These are phyloP conservation scores for Symbiodinium pilosum DNA, from an alignment of 73 alveolate genomes.

Conservation along the genomic window DNA sequence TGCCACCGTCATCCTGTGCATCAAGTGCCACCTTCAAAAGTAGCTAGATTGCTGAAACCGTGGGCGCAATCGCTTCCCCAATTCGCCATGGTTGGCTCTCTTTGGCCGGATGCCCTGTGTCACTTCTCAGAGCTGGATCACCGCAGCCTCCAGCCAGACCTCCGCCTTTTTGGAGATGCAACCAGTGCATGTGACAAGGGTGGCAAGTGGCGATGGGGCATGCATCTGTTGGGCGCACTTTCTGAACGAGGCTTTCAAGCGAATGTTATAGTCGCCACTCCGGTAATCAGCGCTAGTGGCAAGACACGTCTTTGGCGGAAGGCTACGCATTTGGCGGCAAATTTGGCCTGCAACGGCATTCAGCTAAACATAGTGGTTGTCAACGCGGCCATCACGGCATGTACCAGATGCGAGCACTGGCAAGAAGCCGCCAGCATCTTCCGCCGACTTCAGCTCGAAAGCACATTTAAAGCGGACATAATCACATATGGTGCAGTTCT, in stretches of 20 bases:
- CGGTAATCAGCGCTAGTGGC: conserved; percentile 38
- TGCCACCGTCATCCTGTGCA: too few species aligned
- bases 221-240: background rate
- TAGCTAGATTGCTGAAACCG: too few species aligned
- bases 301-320: conserved; percentile 14
- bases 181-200: background rate
- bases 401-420: background rate
- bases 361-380: background rate
- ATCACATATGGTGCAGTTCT: background rate
- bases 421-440: background rate
- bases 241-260: background rate
- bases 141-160: background rate
- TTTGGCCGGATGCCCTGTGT: background rate
- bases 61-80: too few species aligned
- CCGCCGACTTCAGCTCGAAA: background rate
- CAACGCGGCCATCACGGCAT: background rate
- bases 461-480: background rate
- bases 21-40: too few species aligned
- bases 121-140: background rate
- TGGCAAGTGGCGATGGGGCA: background rate
- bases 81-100: background rate
- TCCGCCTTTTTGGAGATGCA: background rate
- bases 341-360: background rate
- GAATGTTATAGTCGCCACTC: background rate
- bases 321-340: background rate